These are phyloP conservation scores for Geotrichum aggregatum DNA, from an alignment of 1,139 yeast species.

Conservation along the genomic window DNA sequence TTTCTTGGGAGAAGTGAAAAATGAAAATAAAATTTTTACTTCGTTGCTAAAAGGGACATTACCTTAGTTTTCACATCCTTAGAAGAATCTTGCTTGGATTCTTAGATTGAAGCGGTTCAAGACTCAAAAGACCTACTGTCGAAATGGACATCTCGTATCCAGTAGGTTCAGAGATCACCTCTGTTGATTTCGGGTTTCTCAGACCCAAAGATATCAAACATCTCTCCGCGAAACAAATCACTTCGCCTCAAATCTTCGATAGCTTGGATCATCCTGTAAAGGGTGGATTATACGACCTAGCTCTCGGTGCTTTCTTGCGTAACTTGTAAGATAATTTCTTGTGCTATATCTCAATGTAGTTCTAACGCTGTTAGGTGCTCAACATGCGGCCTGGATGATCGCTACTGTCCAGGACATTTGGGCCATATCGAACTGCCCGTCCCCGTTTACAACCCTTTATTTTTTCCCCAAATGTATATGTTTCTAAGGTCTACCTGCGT, in stretches of 20 bases:
- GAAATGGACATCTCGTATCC: slow-evolving; percentile 92
- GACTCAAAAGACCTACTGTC: neutral
- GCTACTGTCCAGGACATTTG: slow-evolving; percentile 95
- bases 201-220: slow-evolving; percentile 77
- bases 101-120: neutral
- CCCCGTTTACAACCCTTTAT: slow-evolving; percentile 91
- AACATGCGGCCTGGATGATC: slow-evolving; percentile 93
- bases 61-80: neutral
- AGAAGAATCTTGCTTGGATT: neutral
- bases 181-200: slow-evolving; percentile 88
- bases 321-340: slow-evolving; percentile 46
- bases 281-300: slow-evolving; percentile 90
- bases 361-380: slow-evolving; percentile 50
- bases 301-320: slow-evolving; percentile 87
- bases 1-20: neutral
- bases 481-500: slow-evolving; percentile 82
- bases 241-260: slow-evolving; percentile 92
- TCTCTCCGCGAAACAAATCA: slow-evolving; percentile 89
- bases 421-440: slow-evolving; percentile 97
- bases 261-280: slow-evolving; percentile 92
- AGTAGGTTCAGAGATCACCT: slow-evolving; percentile 85
- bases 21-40: neutral
- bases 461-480: slow-evolving; percentile 84
- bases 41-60: neutral
- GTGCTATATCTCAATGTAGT: slow-evolving; percentile 21